Evolutionary conservation across 2,329 filamentous ascomycete species (phyloP).

Genomic region (Cladorrhinum sp.): DNA sequence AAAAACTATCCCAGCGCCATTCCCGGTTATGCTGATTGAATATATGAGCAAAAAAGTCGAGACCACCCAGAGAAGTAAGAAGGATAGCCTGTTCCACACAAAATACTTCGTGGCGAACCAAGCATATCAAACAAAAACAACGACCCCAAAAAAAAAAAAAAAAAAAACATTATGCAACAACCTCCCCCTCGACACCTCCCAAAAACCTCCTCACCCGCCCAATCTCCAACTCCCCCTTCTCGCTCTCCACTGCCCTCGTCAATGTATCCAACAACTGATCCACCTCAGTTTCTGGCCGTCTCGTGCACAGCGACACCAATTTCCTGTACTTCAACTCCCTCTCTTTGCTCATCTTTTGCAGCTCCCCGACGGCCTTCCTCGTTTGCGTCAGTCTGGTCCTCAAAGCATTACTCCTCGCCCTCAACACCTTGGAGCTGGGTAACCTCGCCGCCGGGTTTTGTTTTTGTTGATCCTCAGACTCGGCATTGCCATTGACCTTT

Average conservation of each 20-base stretch:
- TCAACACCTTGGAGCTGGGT: constrained; percentile 59
- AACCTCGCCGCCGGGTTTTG: constrained; percentile 36
- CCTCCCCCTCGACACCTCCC: constrained; percentile 67
- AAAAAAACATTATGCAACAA: constrained; percentile 12
- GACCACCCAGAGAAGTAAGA: not conserved
- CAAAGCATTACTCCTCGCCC: constrained; percentile 68
- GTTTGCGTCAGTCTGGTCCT: constrained; percentile 60
- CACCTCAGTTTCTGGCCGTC: constrained; percentile 72
- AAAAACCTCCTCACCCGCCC: constrained; percentile 75
- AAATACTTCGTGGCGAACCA: not conserved
- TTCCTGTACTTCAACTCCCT: constrained; percentile 84
- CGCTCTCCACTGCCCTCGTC: constrained; percentile 85
- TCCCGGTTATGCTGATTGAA: not conserved
- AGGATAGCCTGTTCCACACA: not conserved
- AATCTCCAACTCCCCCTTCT: constrained; percentile 72
- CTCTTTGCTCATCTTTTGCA: constrained; percentile 78
- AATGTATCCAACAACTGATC: constrained; percentile 77
- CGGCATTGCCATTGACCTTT: constrained; percentile 31
- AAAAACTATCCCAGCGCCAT: not conserved
- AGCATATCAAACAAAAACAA: not conserved
- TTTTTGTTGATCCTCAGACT: constrained; percentile 6
- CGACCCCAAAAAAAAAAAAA: not conserved
- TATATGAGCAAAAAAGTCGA: not conserved
- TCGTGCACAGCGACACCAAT: constrained; percentile 83
- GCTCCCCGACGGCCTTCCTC: constrained; percentile 61